Conservation (phyloP, 1,139 yeast genomes). For the Suhomyces panamericanus region DNA sequence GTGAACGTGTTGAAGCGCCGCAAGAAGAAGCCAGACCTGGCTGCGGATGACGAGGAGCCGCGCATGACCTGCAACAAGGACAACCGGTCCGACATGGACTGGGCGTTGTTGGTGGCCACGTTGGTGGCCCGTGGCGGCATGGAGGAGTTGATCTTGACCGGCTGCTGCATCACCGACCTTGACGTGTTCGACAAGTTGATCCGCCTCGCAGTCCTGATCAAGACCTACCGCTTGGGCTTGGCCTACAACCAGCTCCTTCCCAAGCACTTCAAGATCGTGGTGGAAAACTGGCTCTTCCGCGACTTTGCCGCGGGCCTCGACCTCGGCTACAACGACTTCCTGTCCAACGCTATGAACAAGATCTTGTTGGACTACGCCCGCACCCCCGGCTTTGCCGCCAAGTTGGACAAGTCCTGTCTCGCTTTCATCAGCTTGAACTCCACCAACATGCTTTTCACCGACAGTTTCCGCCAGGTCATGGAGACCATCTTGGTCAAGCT, state of each 20-base stretch:
- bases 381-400: slow-evolving; percentile 21
- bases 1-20: slow-evolving; percentile 55
- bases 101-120: slow-evolving; percentile 71
- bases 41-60: slow-evolving; percentile 28
- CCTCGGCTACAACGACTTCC: slow-evolving; percentile 68
- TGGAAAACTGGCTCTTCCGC: slow-evolving; percentile 42
- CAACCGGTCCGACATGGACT: slow-evolving; percentile 71
- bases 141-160: slow-evolving; percentile 70
- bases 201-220: slow-evolving; percentile 51
- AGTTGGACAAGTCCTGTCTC: slow-evolving; percentile 27
- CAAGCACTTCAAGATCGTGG: slow-evolving; percentile 50
- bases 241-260: slow-evolving; percentile 63
- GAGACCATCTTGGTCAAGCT: slow-evolving; percentile 38
- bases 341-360: slow-evolving; percentile 31
- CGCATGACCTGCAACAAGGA: slow-evolving; percentile 62
- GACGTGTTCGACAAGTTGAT: slow-evolving; percentile 58
- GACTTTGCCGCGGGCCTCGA: slow-evolving; percentile 57
- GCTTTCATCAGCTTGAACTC: slow-evolving; percentile 52
- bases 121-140: slow-evolving; percentile 68
- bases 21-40: slow-evolving; percentile 22
- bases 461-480: slow-evolving; percentile 32
- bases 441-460: slow-evolving; percentile 43
- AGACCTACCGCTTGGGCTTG: slow-evolving; percentile 59
- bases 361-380: slow-evolving; percentile 26
- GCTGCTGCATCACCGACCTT: slow-evolving; percentile 63